Base-by-base conservation (phyloP, 2,329 filamentous ascomycete species). In the Xylaria sp. region DNA sequence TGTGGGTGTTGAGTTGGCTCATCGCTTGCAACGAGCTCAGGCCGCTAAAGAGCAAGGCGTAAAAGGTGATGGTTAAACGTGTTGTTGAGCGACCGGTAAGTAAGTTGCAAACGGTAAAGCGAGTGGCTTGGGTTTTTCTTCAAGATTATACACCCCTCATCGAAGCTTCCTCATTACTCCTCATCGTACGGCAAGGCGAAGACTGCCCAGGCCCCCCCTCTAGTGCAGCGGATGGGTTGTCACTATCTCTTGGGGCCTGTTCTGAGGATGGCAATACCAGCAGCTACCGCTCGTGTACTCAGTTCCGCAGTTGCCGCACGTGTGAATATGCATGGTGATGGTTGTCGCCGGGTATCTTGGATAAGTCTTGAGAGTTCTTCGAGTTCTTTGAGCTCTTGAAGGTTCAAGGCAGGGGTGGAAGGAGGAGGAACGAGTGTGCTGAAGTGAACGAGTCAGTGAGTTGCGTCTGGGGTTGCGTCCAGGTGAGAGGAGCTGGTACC, bases 221-320 rank as follows among this genome's bases (percentile, higher is more conserved):
- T 40, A 61, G 43, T 61, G 58, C 26, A 41, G 39, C 44, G 57
- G 57, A 22, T 59, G 58, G 24, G 48, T 19, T 41, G 47, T 44
- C 41, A 26, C 21, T 24, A 48, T 45, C 45, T 42, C 29, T 44
- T 63, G 54, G 54, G 57, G 50, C 57, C 56, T 67, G 60, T 67
- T 62, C 59, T 70, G 68, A 48, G 69, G 69, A 63, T 71, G 69
- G 59, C 69, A 71, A 61, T 71, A 71, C 69, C 69, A 71, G 64
- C 69, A 71, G 66, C 67, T 69, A 48, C 67, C 68, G 41, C 63
- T 66, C 40, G 65, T 66, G 59, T 70, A 71, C 61, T 71, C 68
- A 34, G 69, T 71, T 52, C 68, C 68, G 56, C 69, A 71, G 63
- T 70, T 70, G 48, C 66, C 63, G 57, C 69, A 71, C 24, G 62